Conservation (phyloP, 805 yeast genomes). For the Yarrowia porcina region DNA sequence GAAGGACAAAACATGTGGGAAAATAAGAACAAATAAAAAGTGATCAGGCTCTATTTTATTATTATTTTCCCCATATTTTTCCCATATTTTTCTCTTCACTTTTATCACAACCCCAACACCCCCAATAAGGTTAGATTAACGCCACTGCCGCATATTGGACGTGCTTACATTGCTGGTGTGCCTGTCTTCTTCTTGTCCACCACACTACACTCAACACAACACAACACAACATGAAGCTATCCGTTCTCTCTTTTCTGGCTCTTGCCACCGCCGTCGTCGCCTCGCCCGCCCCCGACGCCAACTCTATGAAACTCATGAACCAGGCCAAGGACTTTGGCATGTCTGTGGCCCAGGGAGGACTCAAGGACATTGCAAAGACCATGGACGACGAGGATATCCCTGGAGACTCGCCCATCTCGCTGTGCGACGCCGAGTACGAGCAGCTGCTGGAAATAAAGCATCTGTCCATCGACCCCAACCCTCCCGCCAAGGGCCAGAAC, state of each 20-base stretch:
- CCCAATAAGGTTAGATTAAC: background rate
- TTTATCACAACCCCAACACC: background rate
- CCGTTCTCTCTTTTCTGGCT: background rate
- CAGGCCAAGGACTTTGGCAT: conserved; percentile 19
- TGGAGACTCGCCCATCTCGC: conserved; percentile 80
- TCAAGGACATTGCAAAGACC: conserved; percentile 18
- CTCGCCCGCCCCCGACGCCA: conserved; percentile 13
- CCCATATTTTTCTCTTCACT: too few relatives aligned
- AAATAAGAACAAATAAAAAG: background rate
- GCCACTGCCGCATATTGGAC: conserved; percentile 14
- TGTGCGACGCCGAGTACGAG: conserved; percentile 62
- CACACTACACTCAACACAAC: background rate
- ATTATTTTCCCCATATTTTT: background rate
- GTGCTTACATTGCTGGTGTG: background rate
- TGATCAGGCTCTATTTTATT: too few relatives aligned
- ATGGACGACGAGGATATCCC: conserved; percentile 49
- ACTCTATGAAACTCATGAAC: conserved; percentile 16
- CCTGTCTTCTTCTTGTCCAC: background rate
- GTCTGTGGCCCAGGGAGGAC: conserved; percentile 18
- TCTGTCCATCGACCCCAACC: conserved; percentile 73
- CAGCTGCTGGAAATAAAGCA: conserved; percentile 63
- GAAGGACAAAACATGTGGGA: background rate
- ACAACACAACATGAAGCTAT: conserved; percentile 3
- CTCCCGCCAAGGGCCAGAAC: conserved; percentile 83
- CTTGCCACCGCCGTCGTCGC: background rate